phyloP scores from a whole-genome alignment of 2,329 filamentous ascomycete genomes.

The Fusarium udum region DNA sequence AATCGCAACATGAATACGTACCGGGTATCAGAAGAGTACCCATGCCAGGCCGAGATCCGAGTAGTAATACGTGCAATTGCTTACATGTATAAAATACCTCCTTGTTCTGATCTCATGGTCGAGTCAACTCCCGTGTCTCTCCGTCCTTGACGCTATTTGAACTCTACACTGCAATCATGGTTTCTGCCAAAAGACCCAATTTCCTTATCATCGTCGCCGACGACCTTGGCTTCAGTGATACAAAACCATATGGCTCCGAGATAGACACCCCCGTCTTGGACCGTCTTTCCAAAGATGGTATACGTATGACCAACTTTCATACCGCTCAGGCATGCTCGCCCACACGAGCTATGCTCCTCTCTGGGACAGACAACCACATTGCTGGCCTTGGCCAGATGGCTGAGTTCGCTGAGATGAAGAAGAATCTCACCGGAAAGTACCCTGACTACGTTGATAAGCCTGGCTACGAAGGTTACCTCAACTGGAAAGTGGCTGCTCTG shows the following conservation, averaged over 20 bases:
- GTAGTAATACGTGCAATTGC: not conserved
- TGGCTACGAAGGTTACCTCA: constrained; percentile 48
- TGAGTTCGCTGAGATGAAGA: constrained; percentile 45
- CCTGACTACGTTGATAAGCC: constrained; percentile 22
- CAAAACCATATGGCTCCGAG: constrained; percentile 59
- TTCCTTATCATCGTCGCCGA: constrained; percentile 44
- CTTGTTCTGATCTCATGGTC: not conserved
- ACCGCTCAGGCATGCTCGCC: constrained; percentile 68
- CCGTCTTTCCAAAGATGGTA: constrained; percentile 56
- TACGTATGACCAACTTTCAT: constrained; percentile 68
- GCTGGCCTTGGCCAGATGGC: constrained; percentile 63
- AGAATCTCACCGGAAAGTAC: not conserved
- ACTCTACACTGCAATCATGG: not conserved
- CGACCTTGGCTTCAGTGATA: constrained; percentile 43
- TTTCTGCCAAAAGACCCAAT: constrained; percentile 28
- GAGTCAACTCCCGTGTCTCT: not conserved
- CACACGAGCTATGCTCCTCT: constrained; percentile 67
- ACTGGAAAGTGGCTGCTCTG: constrained; percentile 43
- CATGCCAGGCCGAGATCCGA: fast-evolving
- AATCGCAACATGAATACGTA: not conserved
- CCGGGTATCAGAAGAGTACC: fast-evolving
- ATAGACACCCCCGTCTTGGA: constrained; percentile 66
- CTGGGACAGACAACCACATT: constrained; percentile 66
- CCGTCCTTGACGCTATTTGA: too few relatives aligned
- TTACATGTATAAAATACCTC: not conserved